Conservation (phyloP, 2,329 filamentous ascomycete species). For the Fusarium liriodendri region DNA sequence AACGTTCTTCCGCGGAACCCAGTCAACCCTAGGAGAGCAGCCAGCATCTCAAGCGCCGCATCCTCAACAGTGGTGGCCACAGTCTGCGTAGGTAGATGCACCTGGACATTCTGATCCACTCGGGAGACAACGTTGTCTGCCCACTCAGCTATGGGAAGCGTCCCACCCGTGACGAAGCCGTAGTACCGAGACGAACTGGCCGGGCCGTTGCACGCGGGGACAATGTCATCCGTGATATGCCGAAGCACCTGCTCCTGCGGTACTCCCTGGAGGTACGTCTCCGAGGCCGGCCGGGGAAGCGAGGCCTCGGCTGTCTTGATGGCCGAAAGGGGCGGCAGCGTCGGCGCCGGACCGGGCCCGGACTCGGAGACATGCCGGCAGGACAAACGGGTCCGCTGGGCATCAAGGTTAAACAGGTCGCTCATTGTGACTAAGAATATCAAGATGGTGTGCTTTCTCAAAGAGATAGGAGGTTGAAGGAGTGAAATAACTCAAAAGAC, state of each 20-base stretch:
- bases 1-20: conserved; percentile 67
- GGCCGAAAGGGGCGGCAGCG: conserved; percentile 52
- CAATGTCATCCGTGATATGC: conserved; percentile 60
- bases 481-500: not conserved
- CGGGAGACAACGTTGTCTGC: conserved; percentile 87
- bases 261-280: conserved; percentile 47
- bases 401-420: conserved; percentile 40
- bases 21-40: conserved; percentile 72
- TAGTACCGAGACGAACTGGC: conserved; percentile 79
- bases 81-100: conserved; percentile 82
- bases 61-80: conserved; percentile 83
- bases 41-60: conserved; percentile 75
- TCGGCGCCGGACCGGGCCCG: conserved; percentile 41
- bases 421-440: conserved; percentile 32
- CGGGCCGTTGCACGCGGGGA: conserved; percentile 73
- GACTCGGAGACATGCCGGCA: conserved; percentile 26
- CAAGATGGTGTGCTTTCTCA: not conserved
- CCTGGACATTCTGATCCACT: conserved; percentile 85
- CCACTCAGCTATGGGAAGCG: conserved; percentile 80
- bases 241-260: conserved; percentile 45
- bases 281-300: conserved; percentile 49
- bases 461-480: not conserved
- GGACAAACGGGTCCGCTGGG: conserved; percentile 40
- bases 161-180: conserved; percentile 88
- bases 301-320: conserved; percentile 53